Evolutionary conservation across 257 asterid species (phyloP).

Genomic region (Perilla frutescens): DNA sequence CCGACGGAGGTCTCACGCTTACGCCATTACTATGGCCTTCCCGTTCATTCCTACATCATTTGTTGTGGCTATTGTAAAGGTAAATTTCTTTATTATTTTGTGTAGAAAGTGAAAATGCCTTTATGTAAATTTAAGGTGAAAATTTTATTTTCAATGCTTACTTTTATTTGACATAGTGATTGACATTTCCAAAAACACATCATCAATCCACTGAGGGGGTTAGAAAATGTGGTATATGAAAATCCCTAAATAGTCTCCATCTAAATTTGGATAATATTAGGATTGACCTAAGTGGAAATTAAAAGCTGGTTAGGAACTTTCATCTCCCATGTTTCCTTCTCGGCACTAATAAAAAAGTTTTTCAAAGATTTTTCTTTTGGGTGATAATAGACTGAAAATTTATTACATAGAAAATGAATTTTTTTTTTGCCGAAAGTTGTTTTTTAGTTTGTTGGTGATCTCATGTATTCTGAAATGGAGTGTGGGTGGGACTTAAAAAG

Average conservation of each 20-base stretch:
- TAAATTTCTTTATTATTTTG: conserved; percentile 30
- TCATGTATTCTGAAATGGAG: neutral
- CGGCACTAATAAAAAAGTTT: neutral
- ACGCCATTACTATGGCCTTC: conserved; percentile 86
- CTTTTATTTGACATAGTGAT: neutral
- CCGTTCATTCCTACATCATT: conserved; percentile 97
- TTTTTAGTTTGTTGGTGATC: neutral
- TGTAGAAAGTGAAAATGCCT: neutral
- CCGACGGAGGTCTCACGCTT: too few species aligned
- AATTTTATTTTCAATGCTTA: neutral
- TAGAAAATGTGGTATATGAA: conserved; percentile 3
- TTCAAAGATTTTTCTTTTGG: neutral
- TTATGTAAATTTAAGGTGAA: neutral
- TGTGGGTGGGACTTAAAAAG: neutral
- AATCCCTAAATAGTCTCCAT: conserved; percentile 7
- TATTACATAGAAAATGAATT: neutral
- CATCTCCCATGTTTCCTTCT: neutral
- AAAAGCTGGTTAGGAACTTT: conserved; percentile 1
- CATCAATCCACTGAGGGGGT: neutral
- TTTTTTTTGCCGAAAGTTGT: neutral
- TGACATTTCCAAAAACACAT: neutral
- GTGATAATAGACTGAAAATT: neutral
- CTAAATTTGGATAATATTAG: conserved; percentile 1
- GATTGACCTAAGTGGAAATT: neutral
- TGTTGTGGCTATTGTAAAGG: conserved; percentile 98